A percentile compares a stretch with the other conserved stretches of the same genome.
Evolutionary conservation across 2,329 filamentous ascomycete species (phyloP).

Genomic region (Parafenestella ontariensis): DNA sequence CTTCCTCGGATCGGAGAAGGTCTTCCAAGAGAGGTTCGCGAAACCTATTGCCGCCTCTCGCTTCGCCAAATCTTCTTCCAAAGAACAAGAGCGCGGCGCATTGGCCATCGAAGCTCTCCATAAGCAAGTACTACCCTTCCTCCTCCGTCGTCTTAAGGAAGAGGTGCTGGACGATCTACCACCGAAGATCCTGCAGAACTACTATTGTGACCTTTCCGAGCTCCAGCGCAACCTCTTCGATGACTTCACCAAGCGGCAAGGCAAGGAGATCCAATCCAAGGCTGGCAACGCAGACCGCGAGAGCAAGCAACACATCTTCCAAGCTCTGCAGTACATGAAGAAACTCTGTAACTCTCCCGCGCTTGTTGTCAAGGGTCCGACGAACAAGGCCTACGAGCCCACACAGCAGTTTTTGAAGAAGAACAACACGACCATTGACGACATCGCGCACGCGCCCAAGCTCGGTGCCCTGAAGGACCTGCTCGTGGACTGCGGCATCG

Average conservation of each 20-base stretch:
- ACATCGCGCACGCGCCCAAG: slow-evolving; percentile 89
- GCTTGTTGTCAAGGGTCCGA: slow-evolving; percentile 87
- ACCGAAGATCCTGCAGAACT: slow-evolving; percentile 98
- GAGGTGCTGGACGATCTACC: slow-evolving; percentile 95
- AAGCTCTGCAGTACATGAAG: slow-evolving; percentile 98
- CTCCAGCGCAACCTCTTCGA: slow-evolving; percentile 95
- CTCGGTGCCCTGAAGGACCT: slow-evolving; percentile 88
- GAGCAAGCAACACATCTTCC: slow-evolving; percentile 98
- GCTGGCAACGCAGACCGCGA: slow-evolving; percentile 83
- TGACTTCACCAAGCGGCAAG: slow-evolving; percentile 93
- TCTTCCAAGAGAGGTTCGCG: slow-evolving; percentile 94
- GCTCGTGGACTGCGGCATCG: slow-evolving; percentile 98
- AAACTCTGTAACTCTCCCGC: slow-evolving; percentile 98
- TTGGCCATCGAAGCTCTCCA: slow-evolving; percentile 97
- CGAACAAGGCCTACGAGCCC: slow-evolving; percentile 86
- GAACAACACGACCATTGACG: slow-evolving; percentile 81
- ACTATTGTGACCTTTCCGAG: slow-evolving; percentile 97
- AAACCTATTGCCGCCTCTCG: slow-evolving; percentile 95
- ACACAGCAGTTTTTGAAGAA: slow-evolving; percentile 81
- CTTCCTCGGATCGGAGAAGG: slow-evolving; percentile 93
- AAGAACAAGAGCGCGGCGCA: slow-evolving; percentile 96
- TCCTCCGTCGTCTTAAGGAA: slow-evolving; percentile 94
- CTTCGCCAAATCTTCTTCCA: slow-evolving; percentile 95
- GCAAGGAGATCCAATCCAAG: slow-evolving; percentile 84
- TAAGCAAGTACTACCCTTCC: slow-evolving; percentile 96